Evolutionary conservation across 768 basidiomycete species (phyloP), one percentile per base, ranked within the genome.

Genomic region (Botryobasidium botryosum): DNA sequence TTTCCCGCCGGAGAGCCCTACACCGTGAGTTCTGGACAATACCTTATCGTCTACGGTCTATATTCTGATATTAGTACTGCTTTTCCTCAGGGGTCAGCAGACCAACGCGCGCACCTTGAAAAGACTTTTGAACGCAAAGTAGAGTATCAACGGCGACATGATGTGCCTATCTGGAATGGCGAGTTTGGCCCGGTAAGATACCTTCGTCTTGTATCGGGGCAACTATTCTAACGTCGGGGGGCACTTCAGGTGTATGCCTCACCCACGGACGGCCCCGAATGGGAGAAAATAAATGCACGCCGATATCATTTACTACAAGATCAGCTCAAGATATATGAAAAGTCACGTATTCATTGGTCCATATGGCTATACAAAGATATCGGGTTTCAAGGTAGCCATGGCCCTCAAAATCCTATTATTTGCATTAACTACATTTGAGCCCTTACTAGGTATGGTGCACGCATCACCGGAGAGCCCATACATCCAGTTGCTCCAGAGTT

Each of bases 351-450:
- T 4, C 45, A 44, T 13, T 85, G 81, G 82, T 76, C 77, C 1
- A 87, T 86, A 63, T 87, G 85, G 85, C 62, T 84, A 17, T 87
- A 81, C 70, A 87, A 80, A 23, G 79, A 82, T 53, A 79, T 81
- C 52, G 80, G 80, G 15, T 57, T 57, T 48, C 56, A 55, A 43
- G 55, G 53, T 43, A 45, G 35, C 44, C 27, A 36, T 31, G 31
- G 17, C 8, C 10, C 31, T 17, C 21, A 17, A 5, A 27, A 17
- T 8, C 21, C 10, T 33, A 8, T 10, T 24, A 6, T 15, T 5
- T 31, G 27, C 7, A 12, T 28, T 21, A 28, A n/a, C 13, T 8
- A 23, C n/a, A 7, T 7, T 7, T 27, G 6, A n/a, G 40, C 10
- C 25, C 6, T 17, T 18, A 21, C n/a, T 36, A 56, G 66, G 66